Base-by-base conservation (phyloP, 331 rosid species). In the Quercus phellos region DNA sequence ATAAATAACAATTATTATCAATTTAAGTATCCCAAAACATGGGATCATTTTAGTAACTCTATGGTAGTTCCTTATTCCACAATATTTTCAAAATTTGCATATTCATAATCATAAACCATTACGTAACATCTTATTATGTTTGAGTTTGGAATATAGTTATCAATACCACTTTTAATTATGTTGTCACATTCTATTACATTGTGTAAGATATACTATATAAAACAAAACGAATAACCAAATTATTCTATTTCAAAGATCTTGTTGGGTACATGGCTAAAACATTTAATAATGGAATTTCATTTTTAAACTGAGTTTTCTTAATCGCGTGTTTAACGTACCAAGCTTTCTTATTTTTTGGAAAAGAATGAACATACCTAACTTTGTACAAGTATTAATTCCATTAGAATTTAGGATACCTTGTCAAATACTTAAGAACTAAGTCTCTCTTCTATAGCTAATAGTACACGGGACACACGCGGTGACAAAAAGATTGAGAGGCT, bases 401-500 rank as follows among this genome's bases (percentile, higher is more conserved):
- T 18, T 17, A 55, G 79, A 34, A 66, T 38, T 18, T 17, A 55
- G 75, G 60, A 66, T 38, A 74, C 51, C 12, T 59, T 64, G 67
- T 53, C 82, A 67, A 73, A 79, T 80, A 74, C 92, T 89, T 89
- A 89, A 60, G 75, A 81, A 82, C 69, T 87, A 89, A 89, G 96
- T 77, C 42, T 58, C 51, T 8, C 46, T 38, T 38, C 46, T 38
- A 38, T 38, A 38, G 11, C 12, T 9, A n/a, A 79, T 79, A 73
- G 81, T 43, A 84, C 82, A 74, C 76, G 82, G 84, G 72, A 70
- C 80, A 63, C 91, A 88, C 87, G 85, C 91, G 89, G 78, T 56
- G 75, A 80, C 32, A 78, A 68, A 67, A 67, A 22, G 16, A 24
- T 42, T 3, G 46, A 38, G 88, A 87, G 86, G 90, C 97, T 91